Percentiles rank a stretch among this genome's conserved stretches.
These are phyloP conservation scores for Aspergillus oerlinghausenensis DNA, from an alignment of 2,329 filamentous ascomycete species.

Conservation along the genomic window DNA sequence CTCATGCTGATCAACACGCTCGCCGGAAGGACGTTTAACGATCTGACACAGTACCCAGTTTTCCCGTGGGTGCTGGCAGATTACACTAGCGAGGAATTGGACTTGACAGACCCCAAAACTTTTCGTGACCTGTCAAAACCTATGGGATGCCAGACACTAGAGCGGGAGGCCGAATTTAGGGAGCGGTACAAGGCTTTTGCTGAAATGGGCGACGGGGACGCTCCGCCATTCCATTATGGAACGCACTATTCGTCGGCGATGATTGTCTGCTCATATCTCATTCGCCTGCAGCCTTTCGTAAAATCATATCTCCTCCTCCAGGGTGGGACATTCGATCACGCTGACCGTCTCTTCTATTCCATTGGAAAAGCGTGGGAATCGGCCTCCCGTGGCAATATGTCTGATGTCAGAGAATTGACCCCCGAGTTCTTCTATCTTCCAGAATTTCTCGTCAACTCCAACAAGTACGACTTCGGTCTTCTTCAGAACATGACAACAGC, in stretches of 20 bases:
- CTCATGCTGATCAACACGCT: slow-evolving; percentile 98
- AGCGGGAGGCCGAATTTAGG: slow-evolving; percentile 71
- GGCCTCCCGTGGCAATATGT: slow-evolving; percentile 82
- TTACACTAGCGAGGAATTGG: slow-evolving; percentile 88
- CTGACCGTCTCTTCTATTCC: slow-evolving; percentile 91
- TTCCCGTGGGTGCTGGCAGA: slow-evolving; percentile 97
- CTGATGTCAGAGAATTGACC: slow-evolving; percentile 88
- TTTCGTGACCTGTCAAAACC: slow-evolving; percentile 92
- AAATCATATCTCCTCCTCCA: slow-evolving; percentile 92
- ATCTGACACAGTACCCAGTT: slow-evolving; percentile 94
- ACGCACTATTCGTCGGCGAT: slow-evolving; percentile 99
- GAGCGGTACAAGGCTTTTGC: slow-evolving; percentile 82
- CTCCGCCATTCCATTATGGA: slow-evolving; percentile 89
- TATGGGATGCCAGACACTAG: slow-evolving; percentile 83
- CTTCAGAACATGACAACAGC: slow-evolving; percentile 73
- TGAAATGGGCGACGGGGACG: slow-evolving; percentile 75
- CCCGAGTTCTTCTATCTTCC: slow-evolving; percentile 97
- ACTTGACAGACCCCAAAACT: slow-evolving; percentile 74
- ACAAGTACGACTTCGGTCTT: slow-evolving; percentile 87
- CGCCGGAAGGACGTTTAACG: slow-evolving; percentile 95
- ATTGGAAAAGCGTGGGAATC: slow-evolving; percentile 88
- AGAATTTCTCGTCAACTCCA: slow-evolving; percentile 90
- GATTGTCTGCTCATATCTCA: slow-evolving; percentile 96
- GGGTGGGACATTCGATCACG: slow-evolving; percentile 93
- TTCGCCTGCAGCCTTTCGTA: slow-evolving; percentile 91